Conservation (phyloP, 306 rosid genomes). For the Acacia crassicarpa region DNA sequence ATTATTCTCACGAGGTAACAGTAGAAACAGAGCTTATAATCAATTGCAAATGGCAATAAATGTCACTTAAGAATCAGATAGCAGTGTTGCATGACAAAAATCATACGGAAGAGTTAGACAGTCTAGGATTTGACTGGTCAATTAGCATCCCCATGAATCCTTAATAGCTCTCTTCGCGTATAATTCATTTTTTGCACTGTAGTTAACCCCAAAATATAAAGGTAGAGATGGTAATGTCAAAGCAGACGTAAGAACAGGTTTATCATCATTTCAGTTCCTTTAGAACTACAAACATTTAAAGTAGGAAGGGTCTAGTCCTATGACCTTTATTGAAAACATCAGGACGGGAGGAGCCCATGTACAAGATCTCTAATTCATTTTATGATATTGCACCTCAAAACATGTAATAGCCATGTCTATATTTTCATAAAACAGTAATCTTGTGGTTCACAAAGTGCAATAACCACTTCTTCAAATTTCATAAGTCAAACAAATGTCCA, state of each 20-base stretch:
- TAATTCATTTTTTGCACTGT: background rate
- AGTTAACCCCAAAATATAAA: background rate
- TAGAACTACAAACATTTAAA: slow-evolving; percentile 10
- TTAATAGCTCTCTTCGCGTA: background rate
- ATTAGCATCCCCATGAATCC: background rate
- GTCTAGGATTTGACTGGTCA: background rate
- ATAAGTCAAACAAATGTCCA: slow-evolving; percentile 11
- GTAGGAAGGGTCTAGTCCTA: slow-evolving; percentile 20
- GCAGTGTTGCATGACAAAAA: background rate
- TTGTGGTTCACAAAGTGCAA: slow-evolving; percentile 18
- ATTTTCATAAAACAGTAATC: slow-evolving; percentile 8
- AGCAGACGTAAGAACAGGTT: background rate
- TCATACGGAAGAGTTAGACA: background rate
- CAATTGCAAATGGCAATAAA: background rate
- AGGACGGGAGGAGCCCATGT: slow-evolving; percentile 7
- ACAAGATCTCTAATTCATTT: slow-evolving; percentile 15
- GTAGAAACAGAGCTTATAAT: background rate
- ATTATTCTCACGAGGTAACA: background rate
- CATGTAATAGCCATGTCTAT: slow-evolving; percentile 14
- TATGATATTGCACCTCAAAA: slow-evolving; percentile 10
- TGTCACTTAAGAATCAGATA: background rate
- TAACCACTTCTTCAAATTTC: slow-evolving; percentile 21
- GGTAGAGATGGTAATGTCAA: background rate
- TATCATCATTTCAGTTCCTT: slow-evolving; percentile 4
- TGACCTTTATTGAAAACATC: slow-evolving; percentile 16